A percentile compares a stretch with the other conserved stretches of the same genome.
phyloP scores from a whole-genome alignment of 2,329 filamentous ascomycete genomes.

The Malbranchea zuffiana region DNA sequence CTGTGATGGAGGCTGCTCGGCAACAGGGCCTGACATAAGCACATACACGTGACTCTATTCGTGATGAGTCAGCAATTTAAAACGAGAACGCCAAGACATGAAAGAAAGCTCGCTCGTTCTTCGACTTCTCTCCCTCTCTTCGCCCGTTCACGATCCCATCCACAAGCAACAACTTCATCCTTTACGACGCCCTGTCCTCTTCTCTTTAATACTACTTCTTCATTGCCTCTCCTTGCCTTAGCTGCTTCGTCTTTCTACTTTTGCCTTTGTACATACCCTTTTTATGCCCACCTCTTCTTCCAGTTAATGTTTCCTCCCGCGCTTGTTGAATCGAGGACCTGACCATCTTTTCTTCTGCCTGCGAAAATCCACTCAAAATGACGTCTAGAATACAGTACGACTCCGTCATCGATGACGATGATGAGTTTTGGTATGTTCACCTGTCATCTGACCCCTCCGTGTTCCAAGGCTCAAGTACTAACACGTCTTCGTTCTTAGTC shows the following conservation, averaged over 20 bases:
- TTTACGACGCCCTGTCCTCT: conserved; percentile 5
- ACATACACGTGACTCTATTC: no score
- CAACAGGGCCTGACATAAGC: not conserved
- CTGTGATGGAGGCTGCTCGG: conserved; percentile 2
- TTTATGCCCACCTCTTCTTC: not conserved
- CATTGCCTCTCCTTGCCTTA: conserved; percentile 18
- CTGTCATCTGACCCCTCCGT: not conserved
- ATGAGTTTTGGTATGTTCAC: conserved; percentile 36
- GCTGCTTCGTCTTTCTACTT: conserved; percentile 6
- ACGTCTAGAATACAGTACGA: conserved; percentile 37
- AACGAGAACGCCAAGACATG: conserved; percentile 4
- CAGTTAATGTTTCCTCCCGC: conserved; percentile 6
- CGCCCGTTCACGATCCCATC: conserved; percentile 1
- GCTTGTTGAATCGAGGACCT: conserved; percentile 3
- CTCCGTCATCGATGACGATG: conserved; percentile 41
- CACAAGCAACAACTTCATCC: conserved; percentile 7
- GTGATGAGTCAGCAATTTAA: conserved; percentile 17
- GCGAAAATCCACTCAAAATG: conserved; percentile 24
- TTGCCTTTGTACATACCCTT: conserved; percentile 5
- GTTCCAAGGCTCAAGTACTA: not conserved
- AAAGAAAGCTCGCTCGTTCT: conserved; percentile 15
- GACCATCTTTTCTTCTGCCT: not conserved
- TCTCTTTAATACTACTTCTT: conserved; percentile 16
- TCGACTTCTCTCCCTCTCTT: conserved; percentile 13
- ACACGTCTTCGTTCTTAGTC: conserved; percentile 43